These are phyloP conservation scores for Cryphonectria parasitica DNA, from an alignment of 2,329 filamentous ascomycete species.

Conservation along the genomic window DNA sequence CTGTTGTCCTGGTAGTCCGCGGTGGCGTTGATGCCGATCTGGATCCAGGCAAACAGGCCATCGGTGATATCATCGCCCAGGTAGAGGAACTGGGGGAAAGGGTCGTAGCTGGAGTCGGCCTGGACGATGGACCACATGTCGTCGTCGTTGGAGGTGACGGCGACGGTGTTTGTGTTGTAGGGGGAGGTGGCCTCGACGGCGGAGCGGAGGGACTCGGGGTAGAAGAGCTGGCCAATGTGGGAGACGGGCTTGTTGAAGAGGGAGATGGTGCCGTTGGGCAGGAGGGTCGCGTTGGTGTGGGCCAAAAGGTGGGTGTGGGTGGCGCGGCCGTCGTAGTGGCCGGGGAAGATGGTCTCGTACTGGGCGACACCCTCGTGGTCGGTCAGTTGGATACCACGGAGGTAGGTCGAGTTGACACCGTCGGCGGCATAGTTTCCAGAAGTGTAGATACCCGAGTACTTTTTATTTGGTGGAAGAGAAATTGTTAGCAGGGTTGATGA, in stretches of 20 bases:
- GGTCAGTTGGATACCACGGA: constrained; percentile 28
- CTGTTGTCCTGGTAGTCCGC: constrained; percentile 34
- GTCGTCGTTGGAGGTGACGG: constrained; percentile 38
- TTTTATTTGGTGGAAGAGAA: background rate
- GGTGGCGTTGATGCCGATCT: constrained; percentile 49
- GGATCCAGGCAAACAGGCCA: constrained; percentile 53
- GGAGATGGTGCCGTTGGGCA: constrained; percentile 38
- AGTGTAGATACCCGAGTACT: constrained; percentile 41
- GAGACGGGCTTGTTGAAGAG: constrained; percentile 34
- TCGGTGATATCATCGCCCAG: constrained; percentile 53
- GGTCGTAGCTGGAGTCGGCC: constrained; percentile 42
- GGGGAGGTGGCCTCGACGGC: constrained; percentile 38
- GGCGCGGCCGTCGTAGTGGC: constrained; percentile 27
- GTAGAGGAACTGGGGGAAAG: constrained; percentile 56
- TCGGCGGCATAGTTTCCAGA: constrained; percentile 32
- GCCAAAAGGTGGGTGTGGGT: constrained; percentile 33
- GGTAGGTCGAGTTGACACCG: constrained; percentile 27
- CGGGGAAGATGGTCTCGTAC: constrained; percentile 30
- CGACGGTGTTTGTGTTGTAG: constrained; percentile 38
- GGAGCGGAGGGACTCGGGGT: constrained; percentile 36
- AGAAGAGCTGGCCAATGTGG: constrained; percentile 42
- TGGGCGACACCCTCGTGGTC: constrained; percentile 26
- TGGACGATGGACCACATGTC: constrained; percentile 39
- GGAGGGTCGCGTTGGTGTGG: constrained; percentile 36
- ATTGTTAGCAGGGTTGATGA: constrained; percentile 34